These are phyloP conservation scores for Moesziomyces antarcticus DNA, from an alignment of 1,284 basidiomycete genomes.

Conservation along the genomic window DNA sequence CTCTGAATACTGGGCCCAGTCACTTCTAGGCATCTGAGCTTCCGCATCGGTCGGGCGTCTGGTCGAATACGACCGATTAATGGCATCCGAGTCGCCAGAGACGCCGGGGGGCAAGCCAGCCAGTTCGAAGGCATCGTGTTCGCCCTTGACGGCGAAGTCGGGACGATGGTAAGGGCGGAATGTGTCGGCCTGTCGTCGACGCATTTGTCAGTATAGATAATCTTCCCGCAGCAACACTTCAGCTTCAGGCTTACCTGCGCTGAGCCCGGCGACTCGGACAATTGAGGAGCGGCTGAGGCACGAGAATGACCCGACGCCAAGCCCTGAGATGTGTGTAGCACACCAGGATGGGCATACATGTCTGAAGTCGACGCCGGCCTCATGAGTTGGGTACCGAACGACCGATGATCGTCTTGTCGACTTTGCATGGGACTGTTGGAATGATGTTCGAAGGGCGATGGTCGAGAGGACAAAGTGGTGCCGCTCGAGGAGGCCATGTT, in stretches of 20 bases:
- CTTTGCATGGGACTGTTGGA: conserved; percentile 4
- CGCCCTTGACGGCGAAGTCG: conserved; percentile 7
- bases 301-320: conserved; percentile 3
- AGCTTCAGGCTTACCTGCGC: conserved; percentile 8
- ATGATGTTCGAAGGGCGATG: conserved; percentile 20
- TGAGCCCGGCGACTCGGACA: not conserved
- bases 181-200: conserved; percentile 1
- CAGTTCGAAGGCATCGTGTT: conserved; percentile 1
- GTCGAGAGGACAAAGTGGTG: conserved; percentile 14
- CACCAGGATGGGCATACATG: conserved; percentile 5
- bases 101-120: not conserved
- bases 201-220: not conserved
- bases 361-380: conserved; percentile 2
- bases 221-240: not conserved
- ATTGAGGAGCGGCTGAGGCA: not conserved
- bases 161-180: conserved; percentile 4
- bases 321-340: conserved; percentile 10
- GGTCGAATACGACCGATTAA: not conserved
- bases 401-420: conserved; percentile 5
- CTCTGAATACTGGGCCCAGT: not conserved
- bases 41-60: conserved; percentile 3
- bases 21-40: not conserved
- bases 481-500: conserved; percentile 8
- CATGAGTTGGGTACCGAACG: conserved; percentile 3
- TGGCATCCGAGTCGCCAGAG: not conserved